Evolutionary conservation across 352 stramenopile genomes (phyloP).

Genomic region (Phytophthora rubi): DNA sequence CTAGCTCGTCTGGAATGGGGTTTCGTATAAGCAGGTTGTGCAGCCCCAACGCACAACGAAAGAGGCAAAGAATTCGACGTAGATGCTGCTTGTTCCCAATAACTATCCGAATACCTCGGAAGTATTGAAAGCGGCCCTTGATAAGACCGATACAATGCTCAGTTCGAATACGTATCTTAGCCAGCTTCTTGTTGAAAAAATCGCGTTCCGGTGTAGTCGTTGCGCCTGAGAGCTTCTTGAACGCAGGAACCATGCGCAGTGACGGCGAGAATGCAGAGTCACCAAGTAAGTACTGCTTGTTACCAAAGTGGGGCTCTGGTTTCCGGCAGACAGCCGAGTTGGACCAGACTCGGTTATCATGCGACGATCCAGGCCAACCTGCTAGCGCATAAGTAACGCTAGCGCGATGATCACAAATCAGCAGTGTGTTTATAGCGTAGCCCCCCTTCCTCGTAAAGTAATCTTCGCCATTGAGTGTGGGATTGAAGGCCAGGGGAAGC

Average conservation of each 20-base stretch:
- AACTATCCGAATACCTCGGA: no score
- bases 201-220: not conserved
- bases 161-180: not conserved
- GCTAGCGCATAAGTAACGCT: not conserved
- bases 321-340: not conserved
- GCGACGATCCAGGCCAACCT: not conserved
- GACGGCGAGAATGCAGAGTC: not conserved
- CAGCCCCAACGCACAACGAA: no score
- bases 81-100: no score
- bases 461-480: not conserved
- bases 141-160: not conserved
- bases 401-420: not conserved
- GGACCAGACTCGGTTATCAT: not conserved
- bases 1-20: no score
- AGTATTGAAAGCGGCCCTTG: not conserved
- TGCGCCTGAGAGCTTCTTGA: not conserved
- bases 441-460: not conserved
- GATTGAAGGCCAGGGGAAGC: not conserved
- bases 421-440: not conserved
- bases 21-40: no score
- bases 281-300: not conserved
- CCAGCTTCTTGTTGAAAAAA: not conserved
- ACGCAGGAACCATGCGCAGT: not conserved
- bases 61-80: no score
- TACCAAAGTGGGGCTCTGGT: not conserved